These are phyloP conservation scores for Aspergillus incahuasiensis DNA, from an alignment of 495 filamentous ascomycete species.

Conservation along the genomic window DNA sequence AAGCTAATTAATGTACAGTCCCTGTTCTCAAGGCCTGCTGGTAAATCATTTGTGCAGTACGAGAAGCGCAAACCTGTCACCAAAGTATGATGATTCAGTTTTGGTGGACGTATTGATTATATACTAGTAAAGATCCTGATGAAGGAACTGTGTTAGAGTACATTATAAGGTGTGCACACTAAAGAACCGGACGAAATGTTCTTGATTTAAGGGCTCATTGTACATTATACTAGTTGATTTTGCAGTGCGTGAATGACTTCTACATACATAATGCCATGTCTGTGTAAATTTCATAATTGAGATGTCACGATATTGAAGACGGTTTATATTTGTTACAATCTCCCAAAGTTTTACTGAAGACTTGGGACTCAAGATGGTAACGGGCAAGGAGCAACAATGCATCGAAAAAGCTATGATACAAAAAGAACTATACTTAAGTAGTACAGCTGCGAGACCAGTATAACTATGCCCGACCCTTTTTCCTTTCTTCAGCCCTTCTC, in stretches of 20 bases:
- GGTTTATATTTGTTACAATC: too few species aligned
- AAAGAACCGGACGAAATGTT: too few species aligned
- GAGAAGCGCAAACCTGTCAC: constrained; percentile 31
- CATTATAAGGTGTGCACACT: too few species aligned
- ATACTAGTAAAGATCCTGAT: too few species aligned
- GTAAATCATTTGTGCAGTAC: constrained; percentile 38
- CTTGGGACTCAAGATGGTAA: too few species aligned
- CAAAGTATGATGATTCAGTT: constrained; percentile 24
- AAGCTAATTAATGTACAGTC: constrained; percentile 29
- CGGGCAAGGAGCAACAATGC: neutral
- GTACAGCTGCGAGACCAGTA: too few species aligned
- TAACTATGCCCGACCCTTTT: constrained; percentile 31
- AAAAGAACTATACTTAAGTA: neutral
- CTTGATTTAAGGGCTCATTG: too few species aligned
- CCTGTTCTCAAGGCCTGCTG: constrained; percentile 48
- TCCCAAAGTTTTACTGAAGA: too few species aligned
- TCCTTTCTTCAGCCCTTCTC: constrained; percentile 48
- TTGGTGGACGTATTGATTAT: neutral
- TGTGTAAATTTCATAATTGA: neutral
- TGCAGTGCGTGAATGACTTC: too few species aligned
- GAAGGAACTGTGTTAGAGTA: too few species aligned
- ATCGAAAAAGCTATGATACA: constrained; percentile 16
- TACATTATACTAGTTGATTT: constrained; percentile 10
- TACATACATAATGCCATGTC: neutral
- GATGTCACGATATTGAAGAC: too few species aligned